Evolutionary conservation across 2,329 filamentous ascomycete genomes (phyloP), one percentile per base, ranked within the genome.

Genomic region (Pseudogymnoascus sp.): DNA sequence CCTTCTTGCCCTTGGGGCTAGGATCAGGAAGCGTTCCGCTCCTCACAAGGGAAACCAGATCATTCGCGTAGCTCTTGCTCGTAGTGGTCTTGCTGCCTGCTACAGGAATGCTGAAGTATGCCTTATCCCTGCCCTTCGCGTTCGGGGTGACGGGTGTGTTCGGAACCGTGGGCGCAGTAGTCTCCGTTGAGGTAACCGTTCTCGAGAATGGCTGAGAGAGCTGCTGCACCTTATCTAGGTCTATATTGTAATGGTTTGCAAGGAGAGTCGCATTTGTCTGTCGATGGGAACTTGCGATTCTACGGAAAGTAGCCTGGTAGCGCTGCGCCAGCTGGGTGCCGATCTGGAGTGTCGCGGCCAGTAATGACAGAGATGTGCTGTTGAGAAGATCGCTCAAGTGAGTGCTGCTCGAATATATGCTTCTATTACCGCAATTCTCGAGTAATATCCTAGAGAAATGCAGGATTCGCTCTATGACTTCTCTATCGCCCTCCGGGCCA

Each of bases 361-460:
- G 81, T 59, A 99, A 82, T 28, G 87, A 84, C 63, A 93, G 81
- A 23, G 89, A 93, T 2, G 91, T 93, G 49, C 90, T 93, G 75
- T 97, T 91, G 64, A 99, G 84, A 42, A 99, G 82, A 72, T 93
- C 88, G 73, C 93, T 95, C 65, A 99, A 79, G 70, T 96, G 90
- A 68, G 88, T 83, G 74, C 93, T 97, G 79, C 95, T 99, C 65
- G 89, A 91, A 75, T 97, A 99, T 70, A 99, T 87, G 77, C 93
- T 97, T 69, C 96, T 84, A 73, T 99, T 99, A 65, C 93, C 95
- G 76, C 95, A 99, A 73, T 96, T 95, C 74, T 97, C 91, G 61
- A 97, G 79, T 31, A 99, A 81, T 75, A 96, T 84, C 65, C 88
- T 86, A 21, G 93, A 96, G 75, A 99, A 99, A 69, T 85, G 82